Conservation (phyloP, 306 rosid genomes). For the Chamaecrista fasciculata region DNA sequence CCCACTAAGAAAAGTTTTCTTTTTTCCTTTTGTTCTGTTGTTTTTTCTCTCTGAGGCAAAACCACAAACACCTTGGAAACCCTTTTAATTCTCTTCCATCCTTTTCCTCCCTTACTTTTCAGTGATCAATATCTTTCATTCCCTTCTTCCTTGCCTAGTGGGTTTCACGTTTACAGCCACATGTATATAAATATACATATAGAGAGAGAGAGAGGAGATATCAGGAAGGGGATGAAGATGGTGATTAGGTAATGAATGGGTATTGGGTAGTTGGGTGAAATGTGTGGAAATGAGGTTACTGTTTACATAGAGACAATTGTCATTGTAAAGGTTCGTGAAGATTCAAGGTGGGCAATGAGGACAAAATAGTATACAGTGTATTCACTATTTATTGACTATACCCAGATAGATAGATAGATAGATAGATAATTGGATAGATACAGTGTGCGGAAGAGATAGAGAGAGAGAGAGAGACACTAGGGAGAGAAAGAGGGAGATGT, state of each 20-base stretch:
- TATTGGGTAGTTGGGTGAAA: not conserved
- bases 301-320: not conserved
- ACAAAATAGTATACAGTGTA: slow-evolving; percentile 23
- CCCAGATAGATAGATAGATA: too few species aligned
- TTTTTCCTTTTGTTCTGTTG: not conserved
- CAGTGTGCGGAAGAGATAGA: too few species aligned
- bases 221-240: not conserved
- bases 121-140: not conserved
- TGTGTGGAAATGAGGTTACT: not conserved
- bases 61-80: slow-evolving; percentile 22
- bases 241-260: not conserved
- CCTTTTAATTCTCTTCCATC: not conserved
- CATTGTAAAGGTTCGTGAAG: not conserved
- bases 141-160: not conserved
- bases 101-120: too few species aligned
- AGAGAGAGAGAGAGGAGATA: too few species aligned
- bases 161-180: not conserved
- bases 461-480: too few species aligned
- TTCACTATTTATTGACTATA: too few species aligned
- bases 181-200: not conserved
- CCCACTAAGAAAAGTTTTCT: slow-evolving; percentile 1
- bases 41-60: not conserved
- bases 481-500: too few species aligned
- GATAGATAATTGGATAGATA: too few species aligned
- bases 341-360: not conserved